Evolutionary conservation across 1,139 yeast species (phyloP).

Genomic region (Scheffersomyces cryptocercus): DNA sequence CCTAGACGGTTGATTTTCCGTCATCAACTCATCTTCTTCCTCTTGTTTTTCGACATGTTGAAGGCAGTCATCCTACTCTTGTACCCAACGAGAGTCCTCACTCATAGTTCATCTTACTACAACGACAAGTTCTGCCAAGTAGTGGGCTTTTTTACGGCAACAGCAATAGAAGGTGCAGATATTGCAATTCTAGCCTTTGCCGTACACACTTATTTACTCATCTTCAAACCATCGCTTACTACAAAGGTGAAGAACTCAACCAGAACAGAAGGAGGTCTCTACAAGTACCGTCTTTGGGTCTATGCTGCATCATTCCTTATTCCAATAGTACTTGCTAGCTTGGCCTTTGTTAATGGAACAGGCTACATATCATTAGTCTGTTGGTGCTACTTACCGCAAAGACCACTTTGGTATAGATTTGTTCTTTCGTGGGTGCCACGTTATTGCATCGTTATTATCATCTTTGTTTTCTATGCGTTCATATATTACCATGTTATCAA

Average conservation of each 20-base stretch:
- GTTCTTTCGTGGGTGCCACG: constrained; percentile 85
- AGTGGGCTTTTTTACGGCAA: constrained; percentile 83
- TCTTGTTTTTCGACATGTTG: constrained; percentile 69
- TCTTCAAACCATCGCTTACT: constrained; percentile 58
- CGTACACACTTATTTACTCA: constrained; percentile 73
- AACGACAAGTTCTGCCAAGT: constrained; percentile 63
- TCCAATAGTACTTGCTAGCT: constrained; percentile 69
- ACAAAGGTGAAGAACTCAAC: constrained; percentile 45
- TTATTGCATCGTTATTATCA: constrained; percentile 62
- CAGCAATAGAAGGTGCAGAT: constrained; percentile 86
- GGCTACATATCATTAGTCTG: constrained; percentile 68
- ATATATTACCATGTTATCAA: constrained; percentile 73
- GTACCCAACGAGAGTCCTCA: constrained; percentile 66
- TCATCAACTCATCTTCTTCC: constrained; percentile 68
- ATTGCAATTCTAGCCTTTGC: constrained; percentile 83
- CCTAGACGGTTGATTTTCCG: constrained; percentile 64
- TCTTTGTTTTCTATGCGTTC: constrained; percentile 64
- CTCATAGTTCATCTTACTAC: constrained; percentile 50
- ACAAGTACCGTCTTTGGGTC: constrained; percentile 56
- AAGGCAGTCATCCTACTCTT: constrained; percentile 71
- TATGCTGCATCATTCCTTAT: constrained; percentile 60
- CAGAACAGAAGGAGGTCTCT: constrained; percentile 74
- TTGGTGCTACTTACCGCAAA: constrained; percentile 80
- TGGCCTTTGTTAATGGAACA: constrained; percentile 59
- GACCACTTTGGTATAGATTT: constrained; percentile 73